A percentile compares a stretch with the other conserved stretches of the same genome.
phyloP scores from a whole-genome alignment of 441 rosid genomes.

The Gossypium gossypioides region DNA sequence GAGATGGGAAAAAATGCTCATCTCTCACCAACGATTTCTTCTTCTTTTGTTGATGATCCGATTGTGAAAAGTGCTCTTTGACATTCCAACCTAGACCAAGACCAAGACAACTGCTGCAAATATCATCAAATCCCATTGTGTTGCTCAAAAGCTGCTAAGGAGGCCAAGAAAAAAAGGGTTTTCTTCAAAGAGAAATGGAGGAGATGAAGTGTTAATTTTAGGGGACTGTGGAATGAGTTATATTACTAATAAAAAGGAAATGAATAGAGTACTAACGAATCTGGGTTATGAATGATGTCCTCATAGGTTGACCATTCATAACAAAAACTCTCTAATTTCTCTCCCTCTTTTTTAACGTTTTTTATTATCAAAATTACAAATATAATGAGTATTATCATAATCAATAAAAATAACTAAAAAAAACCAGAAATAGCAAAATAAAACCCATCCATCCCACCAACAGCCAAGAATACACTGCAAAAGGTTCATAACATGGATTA shows the following conservation, averaged over 20 bases:
- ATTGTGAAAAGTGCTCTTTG: slow-evolving; percentile 8
- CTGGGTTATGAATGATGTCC: slow-evolving; percentile 19
- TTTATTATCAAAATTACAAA: too few relatives aligned
- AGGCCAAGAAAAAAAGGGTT: neutral
- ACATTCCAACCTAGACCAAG: slow-evolving; percentile 22
- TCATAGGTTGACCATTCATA: slow-evolving; percentile 18
- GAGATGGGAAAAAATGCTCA: slow-evolving; percentile 31
- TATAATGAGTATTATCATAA: neutral
- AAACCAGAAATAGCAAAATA: too few relatives aligned
- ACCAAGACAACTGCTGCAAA: slow-evolving; percentile 29
- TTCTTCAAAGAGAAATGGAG: slow-evolving; percentile 6
- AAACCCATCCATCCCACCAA: neutral
- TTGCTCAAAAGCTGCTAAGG: neutral
- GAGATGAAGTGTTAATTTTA: neutral
- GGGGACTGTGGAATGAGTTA: slow-evolving; percentile 10
- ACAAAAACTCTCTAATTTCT: neutral
- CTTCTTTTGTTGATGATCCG: slow-evolving; percentile 16
- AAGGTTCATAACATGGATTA: slow-evolving; percentile 17
- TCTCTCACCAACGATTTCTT: slow-evolving; percentile 17
- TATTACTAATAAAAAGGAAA: slow-evolving; percentile 21
- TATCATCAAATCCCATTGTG: slow-evolving; percentile 28
- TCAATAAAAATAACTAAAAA: neutral
- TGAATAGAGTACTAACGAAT: slow-evolving; percentile 19
- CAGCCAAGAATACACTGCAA: slow-evolving; percentile 2
- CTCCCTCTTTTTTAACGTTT: neutral